phyloP scores from a whole-genome alignment of 805 yeast species.

The Candida pseudofarinosa region DNA sequence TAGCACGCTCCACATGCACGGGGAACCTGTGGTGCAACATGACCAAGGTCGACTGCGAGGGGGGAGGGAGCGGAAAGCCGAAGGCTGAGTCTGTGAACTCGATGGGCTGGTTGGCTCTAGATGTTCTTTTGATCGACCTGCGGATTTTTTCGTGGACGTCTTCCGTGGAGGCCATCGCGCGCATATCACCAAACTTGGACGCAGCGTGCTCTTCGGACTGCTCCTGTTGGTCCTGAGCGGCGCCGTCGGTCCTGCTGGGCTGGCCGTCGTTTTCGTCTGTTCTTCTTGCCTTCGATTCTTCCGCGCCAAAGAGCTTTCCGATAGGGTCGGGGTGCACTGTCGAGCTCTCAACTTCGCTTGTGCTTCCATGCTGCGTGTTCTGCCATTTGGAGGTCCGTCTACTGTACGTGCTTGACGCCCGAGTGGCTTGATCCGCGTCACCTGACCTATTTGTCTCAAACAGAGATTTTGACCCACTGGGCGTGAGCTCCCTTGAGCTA shows the following conservation, averaged over 20 bases:
- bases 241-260: conserved; percentile 16
- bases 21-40: conserved; percentile 88
- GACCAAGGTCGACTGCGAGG: conserved; percentile 68
- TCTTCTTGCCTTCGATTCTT: conserved; percentile 5
- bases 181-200: not conserved
- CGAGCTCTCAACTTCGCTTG: not conserved
- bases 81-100: conserved; percentile 71
- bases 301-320: conserved; percentile 1
- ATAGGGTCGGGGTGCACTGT: not conserved
- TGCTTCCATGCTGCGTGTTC: not conserved
- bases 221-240: not conserved
- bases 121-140: conserved; percentile 37
- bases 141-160: conserved; percentile 41
- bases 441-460: not conserved
- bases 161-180: conserved; percentile 21
- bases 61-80: conserved; percentile 83
- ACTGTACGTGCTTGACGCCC: not conserved
- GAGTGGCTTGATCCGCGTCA: not conserved
- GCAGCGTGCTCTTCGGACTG: not conserved
- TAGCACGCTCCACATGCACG: conserved; percentile 92
- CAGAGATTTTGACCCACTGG: not conserved
- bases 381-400: not conserved
- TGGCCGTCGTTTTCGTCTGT: conserved; percentile 16
- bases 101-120: conserved; percentile 43
- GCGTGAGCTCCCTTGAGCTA: not conserved